Base-by-base conservation (phyloP, 176 grass and related monocot species). In the Rhynchospora breviuscula region DNA sequence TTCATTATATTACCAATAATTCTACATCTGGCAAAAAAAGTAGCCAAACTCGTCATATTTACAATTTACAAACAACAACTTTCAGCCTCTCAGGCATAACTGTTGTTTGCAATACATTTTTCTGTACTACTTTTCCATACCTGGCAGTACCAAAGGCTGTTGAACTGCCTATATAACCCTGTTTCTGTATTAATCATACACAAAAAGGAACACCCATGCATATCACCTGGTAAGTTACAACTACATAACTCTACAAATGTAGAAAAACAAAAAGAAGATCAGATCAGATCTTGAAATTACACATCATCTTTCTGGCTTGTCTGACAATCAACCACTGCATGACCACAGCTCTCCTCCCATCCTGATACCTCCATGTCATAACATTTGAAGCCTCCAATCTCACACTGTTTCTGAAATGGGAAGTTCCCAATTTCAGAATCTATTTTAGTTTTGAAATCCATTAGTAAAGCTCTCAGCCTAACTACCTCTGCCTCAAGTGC, bases 401-500 rank as follows among this genome's bases (percentile, higher is more conserved):
- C 59, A 44, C 88, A 87, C 3, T 86, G 82, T 80, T 89, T 90
- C 63, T 88, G 68, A 64, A 94, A 90, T 2, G 65, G 60, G 15
- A 80, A 82, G n/a, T 53, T 25, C 8, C 66, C 86, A 57, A 95
- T 79, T 92, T 98, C 91, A 5, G 31, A 84, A 57, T 95, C 85
- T n/a, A 98, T 89, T 88, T 93, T 98, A 65, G 81, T 89, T 79
- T 87, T 84, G 23, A 95, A 25, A 81, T 93, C 86, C 18, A 74
- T 65, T 82, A 95, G 43, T 53, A 95, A 82, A 72, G 68, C 68
- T 85, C 89, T 87, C 44, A 98, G 71, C 79, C 91, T 90, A 84
- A 72, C 59, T 6, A 90, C 92, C 86, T 98, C 92, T 17, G 88
- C 89, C 83, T 95, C 89, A 2, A 98, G 91, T 4, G 84, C 87